These are phyloP conservation scores for Candida nanaspora DNA, from an alignment of 805 yeast genomes.

Conservation along the genomic window DNA sequence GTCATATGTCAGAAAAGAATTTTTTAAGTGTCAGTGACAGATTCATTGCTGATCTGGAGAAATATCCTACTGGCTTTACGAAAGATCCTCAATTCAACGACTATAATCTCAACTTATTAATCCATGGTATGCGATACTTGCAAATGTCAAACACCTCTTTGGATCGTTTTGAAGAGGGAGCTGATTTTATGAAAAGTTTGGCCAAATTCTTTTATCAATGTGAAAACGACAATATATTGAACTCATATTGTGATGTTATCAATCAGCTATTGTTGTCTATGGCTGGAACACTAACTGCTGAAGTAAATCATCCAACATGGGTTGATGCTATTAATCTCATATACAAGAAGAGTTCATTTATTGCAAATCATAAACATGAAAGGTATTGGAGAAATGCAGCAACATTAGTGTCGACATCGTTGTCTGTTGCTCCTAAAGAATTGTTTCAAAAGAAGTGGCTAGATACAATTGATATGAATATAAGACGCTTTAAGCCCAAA, in stretches of 20 bases:
- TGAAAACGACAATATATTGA: constrained; percentile 54
- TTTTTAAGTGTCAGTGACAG: constrained; percentile 87
- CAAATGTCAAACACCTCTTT: constrained; percentile 77
- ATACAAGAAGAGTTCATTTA: constrained; percentile 38
- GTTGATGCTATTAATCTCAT: constrained; percentile 67
- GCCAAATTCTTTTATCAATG: constrained; percentile 74
- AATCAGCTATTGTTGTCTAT: constrained; percentile 69
- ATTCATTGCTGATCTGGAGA: constrained; percentile 88
- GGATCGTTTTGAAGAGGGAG: constrained; percentile 87
- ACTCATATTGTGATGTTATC: constrained; percentile 82
- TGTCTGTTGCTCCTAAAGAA: constrained; percentile 76
- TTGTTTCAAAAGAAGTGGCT: constrained; percentile 72
- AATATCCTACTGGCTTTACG: constrained; percentile 50
- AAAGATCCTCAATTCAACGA: constrained; percentile 31
- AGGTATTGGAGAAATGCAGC: constrained; percentile 63
- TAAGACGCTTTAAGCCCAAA: constrained; percentile 60
- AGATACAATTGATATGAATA: constrained; percentile 52
- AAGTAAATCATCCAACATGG: constrained; percentile 95
- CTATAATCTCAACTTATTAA: constrained; percentile 62
- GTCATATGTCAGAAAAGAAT: constrained; percentile 81
- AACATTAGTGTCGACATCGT: constrained; percentile 60
- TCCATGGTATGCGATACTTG: constrained; percentile 88
- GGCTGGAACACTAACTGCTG: constrained; percentile 85
- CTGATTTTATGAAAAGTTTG: constrained; percentile 79
- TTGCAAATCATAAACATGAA: constrained; percentile 34